A percentile compares a stretch with the other conserved stretches of the same genome.
Evolutionary conservation across 2,329 filamentous ascomycete species (phyloP).

Genomic region (Aureobasidium uvarum): DNA sequence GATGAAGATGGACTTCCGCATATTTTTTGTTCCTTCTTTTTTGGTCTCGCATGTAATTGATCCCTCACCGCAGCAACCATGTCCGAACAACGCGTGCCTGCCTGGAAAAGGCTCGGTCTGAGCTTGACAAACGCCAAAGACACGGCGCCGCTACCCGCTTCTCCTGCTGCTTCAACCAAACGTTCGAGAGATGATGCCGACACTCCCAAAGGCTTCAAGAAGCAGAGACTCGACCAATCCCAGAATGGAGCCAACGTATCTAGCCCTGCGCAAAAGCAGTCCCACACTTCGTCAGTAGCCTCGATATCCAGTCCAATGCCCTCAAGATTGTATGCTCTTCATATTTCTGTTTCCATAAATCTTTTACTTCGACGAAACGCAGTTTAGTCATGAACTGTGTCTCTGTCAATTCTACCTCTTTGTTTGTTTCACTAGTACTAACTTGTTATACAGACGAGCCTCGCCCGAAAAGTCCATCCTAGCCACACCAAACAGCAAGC

Average conservation of each 20-base stretch:
- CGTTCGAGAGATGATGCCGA: conserved; percentile 12
- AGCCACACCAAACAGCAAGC: conserved; percentile 29
- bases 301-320: conserved; percentile 22
- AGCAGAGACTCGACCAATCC: conserved; percentile 20
- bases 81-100: conserved; percentile 45
- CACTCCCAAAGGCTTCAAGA: conserved; percentile 11
- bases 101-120: conserved; percentile 61
- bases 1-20: conserved; percentile 1
- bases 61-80: background rate
- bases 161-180: conserved; percentile 11
- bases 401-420: background rate
- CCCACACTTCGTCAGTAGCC: conserved; percentile 18
- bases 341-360: background rate
- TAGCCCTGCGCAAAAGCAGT: conserved; percentile 15
- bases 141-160: conserved; percentile 17
- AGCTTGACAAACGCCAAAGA: conserved; percentile 57
- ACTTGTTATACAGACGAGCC: conserved; percentile 1
- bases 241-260: conserved; percentile 10
- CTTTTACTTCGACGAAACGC: background rate
- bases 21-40: conserved; percentile 10
- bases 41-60: conserved; percentile 13
- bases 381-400: background rate
- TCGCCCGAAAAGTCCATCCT: conserved; percentile 23
- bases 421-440: background rate
- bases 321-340: background rate